phyloP scores from a whole-genome alignment of 2,329 filamentous ascomycete genomes.

The Catunica adiposa region DNA sequence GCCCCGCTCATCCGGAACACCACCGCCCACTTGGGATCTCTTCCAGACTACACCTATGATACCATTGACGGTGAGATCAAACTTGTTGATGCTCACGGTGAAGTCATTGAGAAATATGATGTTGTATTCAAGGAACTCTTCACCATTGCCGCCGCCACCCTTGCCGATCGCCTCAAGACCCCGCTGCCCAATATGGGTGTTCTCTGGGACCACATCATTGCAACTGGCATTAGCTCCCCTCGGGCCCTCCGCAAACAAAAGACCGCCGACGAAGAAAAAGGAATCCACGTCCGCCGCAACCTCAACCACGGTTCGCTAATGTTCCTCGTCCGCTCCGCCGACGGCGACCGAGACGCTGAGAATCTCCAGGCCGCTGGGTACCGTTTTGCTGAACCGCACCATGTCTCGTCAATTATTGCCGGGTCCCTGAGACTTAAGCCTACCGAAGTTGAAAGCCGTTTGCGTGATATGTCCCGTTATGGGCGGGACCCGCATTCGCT shows the following conservation, averaged over 20 bases:
- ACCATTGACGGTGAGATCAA: slow-evolving; percentile 22
- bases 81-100: slow-evolving; percentile 36
- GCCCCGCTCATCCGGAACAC: slow-evolving; percentile 54
- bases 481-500: slow-evolving; percentile 30
- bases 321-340: slow-evolving; percentile 54
- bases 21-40: slow-evolving; percentile 47
- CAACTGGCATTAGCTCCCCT: slow-evolving; percentile 27
- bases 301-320: slow-evolving; percentile 47
- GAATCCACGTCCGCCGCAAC: slow-evolving; percentile 17
- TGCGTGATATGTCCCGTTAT: slow-evolving; percentile 49
- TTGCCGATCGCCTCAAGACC: slow-evolving; percentile 50
- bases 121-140: slow-evolving; percentile 69
- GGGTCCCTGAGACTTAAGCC: slow-evolving; percentile 58
- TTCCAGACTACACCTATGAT: slow-evolving; percentile 26
- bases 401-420: slow-evolving; percentile 52
- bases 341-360: slow-evolving; percentile 31
- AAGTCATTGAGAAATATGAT: slow-evolving; percentile 52
- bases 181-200: slow-evolving; percentile 47
- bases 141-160: slow-evolving; percentile 58
- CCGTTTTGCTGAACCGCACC: slow-evolving; percentile 54
- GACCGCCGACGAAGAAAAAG: slow-evolving; percentile 26
- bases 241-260: not conserved
- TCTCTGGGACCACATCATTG: slow-evolving; percentile 60
- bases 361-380: slow-evolving; percentile 53
- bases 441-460: slow-evolving; percentile 40